phyloP scores from a whole-genome alignment of 129 eudicot species.

The Oenanthe sinensis region DNA sequence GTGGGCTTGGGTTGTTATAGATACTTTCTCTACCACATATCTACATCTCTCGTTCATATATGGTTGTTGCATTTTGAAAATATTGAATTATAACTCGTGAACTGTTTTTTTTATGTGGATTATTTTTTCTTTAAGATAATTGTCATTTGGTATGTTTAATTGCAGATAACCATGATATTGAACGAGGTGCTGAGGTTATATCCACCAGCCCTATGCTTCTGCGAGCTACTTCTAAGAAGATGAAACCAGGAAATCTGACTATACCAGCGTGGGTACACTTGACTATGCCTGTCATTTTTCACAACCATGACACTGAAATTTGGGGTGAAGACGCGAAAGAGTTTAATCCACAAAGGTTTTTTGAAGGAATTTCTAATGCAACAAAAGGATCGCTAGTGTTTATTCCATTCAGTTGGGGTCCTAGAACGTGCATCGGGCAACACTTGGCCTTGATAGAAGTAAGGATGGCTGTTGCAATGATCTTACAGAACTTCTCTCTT shows the following conservation, averaged over 20 bases:
- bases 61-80: no score
- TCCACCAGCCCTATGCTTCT: constrained; percentile 15
- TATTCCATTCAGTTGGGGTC: constrained; percentile 8
- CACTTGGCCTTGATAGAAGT: constrained; percentile 4
- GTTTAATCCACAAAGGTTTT: constrained; percentile 49
- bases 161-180: constrained; percentile 30
- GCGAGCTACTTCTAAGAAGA: constrained; percentile 14
- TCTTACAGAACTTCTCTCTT: not conserved
- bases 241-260: constrained; percentile 22
- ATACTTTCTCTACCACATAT: no score
- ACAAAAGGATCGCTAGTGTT: constrained; percentile 8
- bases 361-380: constrained; percentile 22
- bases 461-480: not conserved
- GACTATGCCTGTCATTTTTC: constrained; percentile 17
- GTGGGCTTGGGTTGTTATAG: no score
- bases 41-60: no score
- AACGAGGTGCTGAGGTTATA: constrained; percentile 29
- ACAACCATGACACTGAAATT: constrained; percentile 28
- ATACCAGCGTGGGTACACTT: constrained; percentile 24
- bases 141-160: not conserved
- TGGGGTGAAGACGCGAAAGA: constrained; percentile 43
- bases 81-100: no score
- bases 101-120: no score
- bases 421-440: constrained; percentile 38
- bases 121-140: no score